Base-by-base conservation (phyloP, 2,329 filamentous ascomycete species). In the Alternaria gaisen region DNA sequence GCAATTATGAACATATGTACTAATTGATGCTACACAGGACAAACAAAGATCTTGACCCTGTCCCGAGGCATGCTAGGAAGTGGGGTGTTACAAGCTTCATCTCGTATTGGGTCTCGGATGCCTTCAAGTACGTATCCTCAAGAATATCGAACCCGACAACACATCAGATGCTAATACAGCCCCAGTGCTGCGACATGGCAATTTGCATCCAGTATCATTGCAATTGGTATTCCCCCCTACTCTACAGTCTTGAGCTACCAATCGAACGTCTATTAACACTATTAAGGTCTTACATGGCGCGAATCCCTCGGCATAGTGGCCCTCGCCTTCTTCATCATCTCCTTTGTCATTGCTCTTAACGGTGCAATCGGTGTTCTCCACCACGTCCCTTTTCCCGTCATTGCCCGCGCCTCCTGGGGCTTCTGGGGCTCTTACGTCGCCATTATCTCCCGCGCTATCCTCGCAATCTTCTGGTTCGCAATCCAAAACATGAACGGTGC, bases 401-500 rank as follows among this genome's bases (percentile, higher is more conserved):
- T 86, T 26, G 82, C 83, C 0, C 83, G 86, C 48, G 83, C 85
- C 3, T 83, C 81, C 50, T 88, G 85, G 80, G 86, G 86, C 0
- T 87, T 86, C 75, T 86, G 82, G 80, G 84, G 85, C 54, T 84
- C 82, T 24, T 85, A 86, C 68, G 77, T 87, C 38, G 81, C 84
- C 24, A 84, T 87, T 53, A 68, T 87, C 8, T 85, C 83, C 0
- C 80, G 85, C 11, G 80, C 82, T 40, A 83, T 87, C 57, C 81
- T 87, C 4, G 85, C 85, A 5, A 72, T 87, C 18, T 86, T 88
- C 74, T 87, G 86, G 90, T 87, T 90, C 54, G 87, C 88, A 0
- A 89, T 91, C 47, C 87, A 90, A 66, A 87, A 85, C 41, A 86
- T 87, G 61, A 89, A 88, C 64, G 88, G 88, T 0, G 87, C 84